Evolutionary conservation across 805 yeast species (phyloP).

Genomic region (Pichia occidentalis): DNA sequence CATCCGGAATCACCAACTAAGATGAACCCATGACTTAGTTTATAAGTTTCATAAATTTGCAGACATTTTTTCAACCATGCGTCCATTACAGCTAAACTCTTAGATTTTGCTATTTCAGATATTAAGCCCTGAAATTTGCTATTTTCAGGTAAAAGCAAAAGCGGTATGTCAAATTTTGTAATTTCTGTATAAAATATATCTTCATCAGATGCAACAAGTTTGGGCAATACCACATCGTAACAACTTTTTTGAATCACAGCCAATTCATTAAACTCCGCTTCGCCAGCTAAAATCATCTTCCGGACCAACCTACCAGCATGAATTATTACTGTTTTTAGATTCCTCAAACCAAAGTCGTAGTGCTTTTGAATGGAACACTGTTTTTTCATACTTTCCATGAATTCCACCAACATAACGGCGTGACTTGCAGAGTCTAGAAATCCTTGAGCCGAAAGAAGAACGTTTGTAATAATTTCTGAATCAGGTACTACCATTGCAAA

Average conservation of each 20-base stretch:
- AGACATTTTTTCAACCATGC: conserved; percentile 47
- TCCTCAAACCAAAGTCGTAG: conserved; percentile 86
- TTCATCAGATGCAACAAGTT: conserved; percentile 51
- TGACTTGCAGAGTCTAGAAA: conserved; percentile 42
- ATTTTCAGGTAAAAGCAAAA: conserved; percentile 10
- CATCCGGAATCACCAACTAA: conserved; percentile 69
- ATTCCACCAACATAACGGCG: conserved; percentile 44
- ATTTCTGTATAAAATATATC: conserved; percentile 26
- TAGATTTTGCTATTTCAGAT: conserved; percentile 22
- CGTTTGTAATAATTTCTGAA: conserved; percentile 57
- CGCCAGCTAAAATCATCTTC: not conserved
- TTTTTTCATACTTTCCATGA: conserved; percentile 42
- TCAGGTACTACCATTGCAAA: conserved; percentile 75
- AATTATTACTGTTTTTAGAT: conserved; percentile 60
- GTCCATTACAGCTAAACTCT: conserved; percentile 31
- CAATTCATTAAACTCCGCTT: conserved; percentile 4
- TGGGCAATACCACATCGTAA: conserved; percentile 60
- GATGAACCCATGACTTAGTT: conserved; percentile 71
- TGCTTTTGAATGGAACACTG: conserved; percentile 53
- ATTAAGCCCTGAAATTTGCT: conserved; percentile 26
- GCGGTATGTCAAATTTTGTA: conserved; percentile 23
- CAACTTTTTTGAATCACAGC: conserved; percentile 45
- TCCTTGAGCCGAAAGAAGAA: conserved; percentile 67
- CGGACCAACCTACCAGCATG: conserved; percentile 46
- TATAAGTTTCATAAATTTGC: conserved; percentile 58